Percentiles rank a stretch among this genome's conserved stretches.
phyloP scores from a whole-genome alignment of 1,284 basidiomycete species.

The Porogramme epimiltina region DNA sequence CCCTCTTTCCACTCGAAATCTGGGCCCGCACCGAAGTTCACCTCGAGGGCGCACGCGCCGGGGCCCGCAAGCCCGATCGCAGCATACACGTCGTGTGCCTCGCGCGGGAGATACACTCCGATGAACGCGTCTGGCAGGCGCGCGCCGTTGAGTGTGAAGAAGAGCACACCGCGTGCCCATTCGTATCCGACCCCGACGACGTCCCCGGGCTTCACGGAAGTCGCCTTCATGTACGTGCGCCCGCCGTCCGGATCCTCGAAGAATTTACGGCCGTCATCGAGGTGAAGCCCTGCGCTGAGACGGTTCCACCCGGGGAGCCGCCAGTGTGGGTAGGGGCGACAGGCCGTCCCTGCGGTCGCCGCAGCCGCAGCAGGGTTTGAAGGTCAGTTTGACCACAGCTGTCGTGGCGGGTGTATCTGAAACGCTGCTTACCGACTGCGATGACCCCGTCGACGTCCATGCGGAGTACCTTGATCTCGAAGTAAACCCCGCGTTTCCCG shows the following conservation, averaged over 20 bases:
- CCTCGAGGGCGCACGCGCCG: neutral
- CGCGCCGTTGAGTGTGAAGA: slow-evolving; percentile 69
- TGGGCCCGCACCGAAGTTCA: slow-evolving; percentile 52
- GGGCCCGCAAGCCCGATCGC: slow-evolving; percentile 60
- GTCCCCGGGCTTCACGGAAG: slow-evolving; percentile 42
- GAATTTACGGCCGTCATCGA: slow-evolving; percentile 74
- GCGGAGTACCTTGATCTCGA: slow-evolving; percentile 53
- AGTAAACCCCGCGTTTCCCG: slow-evolving; percentile 61
- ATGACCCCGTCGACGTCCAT: slow-evolving; percentile 54
- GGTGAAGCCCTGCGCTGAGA: slow-evolving; percentile 62
- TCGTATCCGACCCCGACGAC: slow-evolving; percentile 66
- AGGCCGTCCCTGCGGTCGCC: slow-evolving; percentile 54
- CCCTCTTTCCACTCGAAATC: slow-evolving; percentile 62
- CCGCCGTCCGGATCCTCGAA: slow-evolving; percentile 69
- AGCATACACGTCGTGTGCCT: slow-evolving; percentile 58
- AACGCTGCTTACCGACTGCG: slow-evolving; percentile 69
- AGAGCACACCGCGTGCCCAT: slow-evolving; percentile 51
- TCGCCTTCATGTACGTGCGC: slow-evolving; percentile 45
- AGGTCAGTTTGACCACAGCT: neutral
- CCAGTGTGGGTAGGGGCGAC: slow-evolving; percentile 63
- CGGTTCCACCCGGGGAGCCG: slow-evolving; percentile 76
- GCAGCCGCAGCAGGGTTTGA: too few species aligned
- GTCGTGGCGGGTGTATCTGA: neutral
- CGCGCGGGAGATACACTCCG: slow-evolving; percentile 57
- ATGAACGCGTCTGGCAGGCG: slow-evolving; percentile 58